Base-by-base conservation (phyloP, 2,329 filamentous ascomycete genomes). In the Aureobasidium sp. region DNA sequence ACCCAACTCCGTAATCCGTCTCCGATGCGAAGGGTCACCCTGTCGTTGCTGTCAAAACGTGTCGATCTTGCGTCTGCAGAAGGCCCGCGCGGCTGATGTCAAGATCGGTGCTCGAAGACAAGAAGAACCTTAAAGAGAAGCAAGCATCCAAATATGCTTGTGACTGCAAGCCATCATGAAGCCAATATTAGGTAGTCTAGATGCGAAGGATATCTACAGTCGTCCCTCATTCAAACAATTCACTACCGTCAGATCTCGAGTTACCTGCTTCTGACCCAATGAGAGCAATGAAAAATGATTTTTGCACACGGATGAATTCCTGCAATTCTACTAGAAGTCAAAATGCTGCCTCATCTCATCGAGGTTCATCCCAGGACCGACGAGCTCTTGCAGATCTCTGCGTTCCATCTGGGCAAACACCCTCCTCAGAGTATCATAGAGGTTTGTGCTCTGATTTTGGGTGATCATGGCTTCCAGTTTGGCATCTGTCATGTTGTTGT, bases 391-490 rank as follows among this genome's bases (percentile, higher is more conserved):
- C 71, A 99, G 73, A 75, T 99, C 94, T 62, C 91, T 80, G 62
- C 94, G 79, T 2, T 89, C 89, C 94, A 99, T 97, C 77, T 96
- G 91, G 10, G 87, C 92, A 75, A 99, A 97, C n/a, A 97, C 94
- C 63, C 95, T 81, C 65, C 93, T 80, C 65, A 99, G 78, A 13
- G 95, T 99, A 74, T 99, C 95, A 74, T 96, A 96, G 63, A 99
- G 78, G 70, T 97, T 99, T 54, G 92, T 97, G 79, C 91, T 96
- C 73, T 95, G 87, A 76, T 99, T 99, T 79, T 97, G 93, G 57
- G 88, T 88, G 60, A 95, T 88, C 86, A 96, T 91, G 64, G 88
- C 83, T 71, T 96, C 90, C 25, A 97, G 80, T 67, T 90, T 86
- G 62, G 84, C 85, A 69, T 97, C 91, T 41, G 75, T 76, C 45